phyloP scores from a whole-genome alignment of 2,329 filamentous ascomycete species.

The Fragosphaeria purpurea region DNA sequence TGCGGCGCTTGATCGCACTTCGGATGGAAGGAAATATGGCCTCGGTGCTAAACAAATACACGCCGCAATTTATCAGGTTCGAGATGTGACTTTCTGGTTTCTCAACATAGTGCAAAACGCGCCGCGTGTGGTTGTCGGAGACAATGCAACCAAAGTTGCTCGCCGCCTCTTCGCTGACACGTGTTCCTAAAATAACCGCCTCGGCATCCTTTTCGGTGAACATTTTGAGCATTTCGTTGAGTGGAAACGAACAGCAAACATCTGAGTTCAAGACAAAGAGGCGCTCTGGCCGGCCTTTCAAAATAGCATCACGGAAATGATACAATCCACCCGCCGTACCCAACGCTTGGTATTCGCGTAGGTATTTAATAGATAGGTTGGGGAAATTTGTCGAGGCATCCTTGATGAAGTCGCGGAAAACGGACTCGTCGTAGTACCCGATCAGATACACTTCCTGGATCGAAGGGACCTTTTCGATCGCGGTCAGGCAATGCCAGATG shows the following conservation, averaged over 20 bases:
- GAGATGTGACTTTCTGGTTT: conserved; percentile 97
- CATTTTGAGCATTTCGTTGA: conserved; percentile 88
- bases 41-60: conserved; percentile 93
- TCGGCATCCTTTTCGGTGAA: conserved; percentile 94
- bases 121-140: conserved; percentile 83
- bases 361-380: conserved; percentile 82
- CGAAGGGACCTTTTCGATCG: conserved; percentile 79
- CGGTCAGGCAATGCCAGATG: conserved; percentile 93
- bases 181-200: conserved; percentile 88
- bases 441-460: conserved; percentile 96
- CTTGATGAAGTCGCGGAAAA: conserved; percentile 98
- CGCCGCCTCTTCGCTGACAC: conserved; percentile 82
- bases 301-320: conserved; percentile 97
- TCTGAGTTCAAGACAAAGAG: conserved; percentile 98
- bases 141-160: conserved; percentile 98
- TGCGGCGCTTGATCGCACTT: conserved; percentile 88
- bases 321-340: conserved; percentile 95
- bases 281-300: conserved; percentile 88
- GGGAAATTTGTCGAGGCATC: conserved; percentile 77
- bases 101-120: conserved; percentile 97
- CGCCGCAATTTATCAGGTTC: conserved; percentile 97
- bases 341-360: conserved; percentile 92
- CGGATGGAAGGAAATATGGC: conserved; percentile 94
- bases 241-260: conserved; percentile 96
- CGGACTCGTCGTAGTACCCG: conserved; percentile 94